Evolutionary conservation across 2,329 filamentous ascomycete species (phyloP).

Genomic region (Aspergillus ruber): DNA sequence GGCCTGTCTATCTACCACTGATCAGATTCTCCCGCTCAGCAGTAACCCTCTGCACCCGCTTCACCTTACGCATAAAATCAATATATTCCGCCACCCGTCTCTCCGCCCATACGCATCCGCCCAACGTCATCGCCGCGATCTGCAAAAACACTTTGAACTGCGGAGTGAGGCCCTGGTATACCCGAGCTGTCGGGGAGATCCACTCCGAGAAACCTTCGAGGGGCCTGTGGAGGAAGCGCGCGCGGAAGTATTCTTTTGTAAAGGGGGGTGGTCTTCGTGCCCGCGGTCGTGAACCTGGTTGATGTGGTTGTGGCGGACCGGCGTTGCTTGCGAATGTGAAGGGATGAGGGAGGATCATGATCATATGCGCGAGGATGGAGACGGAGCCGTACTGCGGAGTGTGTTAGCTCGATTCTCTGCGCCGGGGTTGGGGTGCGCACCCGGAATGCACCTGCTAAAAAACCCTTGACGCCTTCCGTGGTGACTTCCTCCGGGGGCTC

Average conservation of each 20-base stretch:
- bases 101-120: conserved; percentile 45
- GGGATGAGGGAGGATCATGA: conserved; percentile 37
- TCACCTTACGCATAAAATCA: conserved; percentile 34
- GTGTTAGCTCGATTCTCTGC: not conserved
- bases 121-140: conserved; percentile 42
- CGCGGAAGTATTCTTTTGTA: conserved; percentile 24
- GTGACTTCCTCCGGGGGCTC: conserved; percentile 39
- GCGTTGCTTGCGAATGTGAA: conserved; percentile 32
- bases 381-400: conserved; percentile 36
- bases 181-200: conserved; percentile 35
- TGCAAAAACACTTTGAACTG: conserved; percentile 48
- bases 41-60: conserved; percentile 35
- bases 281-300: not conserved
- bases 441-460: conserved; percentile 38
- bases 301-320: conserved; percentile 16
- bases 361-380: conserved; percentile 42
- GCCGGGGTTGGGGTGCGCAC: conserved; percentile 20
- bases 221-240: conserved; percentile 31
- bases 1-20: not conserved
- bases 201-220: conserved; percentile 46
- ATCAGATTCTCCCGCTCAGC: conserved; percentile 15
- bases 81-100: conserved; percentile 41
- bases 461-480: conserved; percentile 35
- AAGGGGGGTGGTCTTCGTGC: conserved; percentile 14
- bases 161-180: conserved; percentile 43